Conservation (phyloP, 192 early-diverging fungal genomes). For the Coemansia sp. region DNA sequence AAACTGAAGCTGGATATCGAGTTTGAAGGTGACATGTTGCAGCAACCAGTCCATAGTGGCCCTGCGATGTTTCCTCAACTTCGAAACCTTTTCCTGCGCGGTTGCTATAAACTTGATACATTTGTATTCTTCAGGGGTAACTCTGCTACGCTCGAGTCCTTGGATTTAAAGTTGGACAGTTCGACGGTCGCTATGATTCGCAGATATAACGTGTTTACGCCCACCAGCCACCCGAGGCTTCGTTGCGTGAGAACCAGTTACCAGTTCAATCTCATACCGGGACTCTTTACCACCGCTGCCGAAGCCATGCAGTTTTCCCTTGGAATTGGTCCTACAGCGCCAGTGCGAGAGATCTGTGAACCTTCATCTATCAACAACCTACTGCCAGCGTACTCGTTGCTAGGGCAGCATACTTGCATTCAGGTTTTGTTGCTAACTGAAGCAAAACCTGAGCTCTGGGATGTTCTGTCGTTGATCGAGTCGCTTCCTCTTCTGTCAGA, state of each 20-base stretch:
- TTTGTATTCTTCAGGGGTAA: conserved; percentile 12
- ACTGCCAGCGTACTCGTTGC: background rate
- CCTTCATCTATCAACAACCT: background rate
- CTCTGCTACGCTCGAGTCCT: background rate
- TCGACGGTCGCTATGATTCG: background rate
- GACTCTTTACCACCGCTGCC: background rate
- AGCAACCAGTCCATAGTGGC: background rate
- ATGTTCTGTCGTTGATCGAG: background rate
- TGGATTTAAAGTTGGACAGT: background rate
- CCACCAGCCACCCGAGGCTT: background rate
- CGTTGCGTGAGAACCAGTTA: background rate
- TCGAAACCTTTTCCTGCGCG: background rate
- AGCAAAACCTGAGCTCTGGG: background rate
- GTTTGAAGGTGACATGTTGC: background rate
- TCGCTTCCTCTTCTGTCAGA: background rate
- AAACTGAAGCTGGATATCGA: background rate
- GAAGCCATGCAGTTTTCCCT: background rate
- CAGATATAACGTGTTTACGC: conserved; percentile 1
- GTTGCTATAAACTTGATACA: conserved; percentile 1
- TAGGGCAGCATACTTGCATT: background rate
- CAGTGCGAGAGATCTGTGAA: background rate
- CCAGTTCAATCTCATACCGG: background rate
- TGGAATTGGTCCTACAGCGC: background rate
- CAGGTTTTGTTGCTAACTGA: background rate
- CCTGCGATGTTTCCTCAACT: conserved; percentile 10